Percentiles rank a stretch among this genome's conserved stretches.
Evolutionary conservation across 202 grass and related monocot genomes (phyloP).

Genomic region (Brachypodium distachyon): DNA sequence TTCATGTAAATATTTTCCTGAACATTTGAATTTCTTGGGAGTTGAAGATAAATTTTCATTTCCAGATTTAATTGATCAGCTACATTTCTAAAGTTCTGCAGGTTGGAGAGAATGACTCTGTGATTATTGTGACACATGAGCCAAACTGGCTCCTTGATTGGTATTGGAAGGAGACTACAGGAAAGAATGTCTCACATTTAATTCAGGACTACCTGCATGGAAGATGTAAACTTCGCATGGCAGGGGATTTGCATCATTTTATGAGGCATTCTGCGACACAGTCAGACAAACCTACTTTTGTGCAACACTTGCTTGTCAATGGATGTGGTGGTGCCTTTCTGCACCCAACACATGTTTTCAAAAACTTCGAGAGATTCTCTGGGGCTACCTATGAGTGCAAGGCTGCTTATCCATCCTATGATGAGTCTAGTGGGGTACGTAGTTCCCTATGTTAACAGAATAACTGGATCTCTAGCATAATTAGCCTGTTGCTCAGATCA

Average conservation of each 20-base stretch:
- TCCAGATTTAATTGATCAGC: constrained; percentile 25
- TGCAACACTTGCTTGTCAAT: constrained; percentile 85
- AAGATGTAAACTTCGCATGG: constrained; percentile 92
- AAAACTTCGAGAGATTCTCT: constrained; percentile 57
- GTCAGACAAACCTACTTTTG: constrained; percentile 56
- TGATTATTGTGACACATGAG: constrained; percentile 80
- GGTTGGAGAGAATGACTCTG: constrained; percentile 77
- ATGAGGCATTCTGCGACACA: constrained; percentile 72
- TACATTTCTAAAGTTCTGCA: constrained; percentile 43
- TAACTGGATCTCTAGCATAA: constrained; percentile 11
- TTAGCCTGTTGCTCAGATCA: neutral
- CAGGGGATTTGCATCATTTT: constrained; percentile 91
- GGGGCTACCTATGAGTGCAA: constrained; percentile 75
- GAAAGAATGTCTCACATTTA: constrained; percentile 75
- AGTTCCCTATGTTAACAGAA: constrained; percentile 4
- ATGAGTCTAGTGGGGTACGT: constrained; percentile 77
- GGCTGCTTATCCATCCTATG: constrained; percentile 75
- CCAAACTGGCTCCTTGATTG: constrained; percentile 98
- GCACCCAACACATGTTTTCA: constrained; percentile 94
- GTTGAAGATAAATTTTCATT: constrained; percentile 2
- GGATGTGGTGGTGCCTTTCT: constrained; percentile 95
- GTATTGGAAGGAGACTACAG: constrained; percentile 89
- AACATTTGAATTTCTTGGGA: constrained; percentile 14
- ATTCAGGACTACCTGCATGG: constrained; percentile 75
- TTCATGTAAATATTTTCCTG: neutral